Conservation (phyloP, 2,329 filamentous ascomycete genomes). For the Aureobasidium pullulans region DNA sequence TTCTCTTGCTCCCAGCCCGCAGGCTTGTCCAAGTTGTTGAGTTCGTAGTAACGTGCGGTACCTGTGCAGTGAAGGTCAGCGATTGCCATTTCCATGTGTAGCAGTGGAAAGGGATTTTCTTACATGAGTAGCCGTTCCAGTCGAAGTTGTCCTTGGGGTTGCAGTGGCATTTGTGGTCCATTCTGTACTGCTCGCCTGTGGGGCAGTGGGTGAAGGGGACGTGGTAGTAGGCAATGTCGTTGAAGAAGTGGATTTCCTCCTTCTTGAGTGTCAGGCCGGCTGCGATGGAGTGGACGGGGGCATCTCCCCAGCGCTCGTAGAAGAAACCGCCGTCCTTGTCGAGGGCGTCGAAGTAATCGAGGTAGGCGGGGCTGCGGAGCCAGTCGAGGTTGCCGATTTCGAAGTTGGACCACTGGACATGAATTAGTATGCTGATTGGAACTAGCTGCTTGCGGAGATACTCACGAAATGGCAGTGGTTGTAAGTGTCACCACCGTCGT, state of each 20-base stretch:
- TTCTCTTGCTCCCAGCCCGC: constrained; percentile 63
- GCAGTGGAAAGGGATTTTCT: constrained; percentile 31
- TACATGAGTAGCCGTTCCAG: constrained; percentile 98
- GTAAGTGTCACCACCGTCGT: constrained; percentile 85
- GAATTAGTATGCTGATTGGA: constrained; percentile 9
- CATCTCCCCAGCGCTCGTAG: constrained; percentile 97
- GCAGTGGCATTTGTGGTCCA: constrained; percentile 87
- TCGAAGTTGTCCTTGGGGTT: constrained; percentile 97
- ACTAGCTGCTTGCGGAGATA: constrained; percentile 18
- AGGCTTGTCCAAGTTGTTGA: constrained; percentile 75
- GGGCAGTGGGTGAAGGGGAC: constrained; percentile 97
- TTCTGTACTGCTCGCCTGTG: constrained; percentile 73
- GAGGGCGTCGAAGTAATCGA: constrained; percentile 82
- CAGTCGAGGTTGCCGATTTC: constrained; percentile 86
- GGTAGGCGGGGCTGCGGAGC: constrained; percentile 81
- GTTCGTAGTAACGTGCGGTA: constrained; percentile 77
- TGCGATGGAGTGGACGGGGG: constrained; percentile 95
- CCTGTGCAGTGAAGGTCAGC: constrained; percentile 42
- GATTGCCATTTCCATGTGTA: neutral
- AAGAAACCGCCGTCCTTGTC: constrained; percentile 95
- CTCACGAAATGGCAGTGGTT: constrained; percentile 96
- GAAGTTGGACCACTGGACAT: constrained; percentile 87
- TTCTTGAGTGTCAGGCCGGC: constrained; percentile 81
- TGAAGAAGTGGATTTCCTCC: constrained; percentile 95
- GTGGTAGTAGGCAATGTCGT: constrained; percentile 97